These are phyloP conservation scores for Phaseolus lunatus DNA, from an alignment of 306 rosid species.

Conservation along the genomic window DNA sequence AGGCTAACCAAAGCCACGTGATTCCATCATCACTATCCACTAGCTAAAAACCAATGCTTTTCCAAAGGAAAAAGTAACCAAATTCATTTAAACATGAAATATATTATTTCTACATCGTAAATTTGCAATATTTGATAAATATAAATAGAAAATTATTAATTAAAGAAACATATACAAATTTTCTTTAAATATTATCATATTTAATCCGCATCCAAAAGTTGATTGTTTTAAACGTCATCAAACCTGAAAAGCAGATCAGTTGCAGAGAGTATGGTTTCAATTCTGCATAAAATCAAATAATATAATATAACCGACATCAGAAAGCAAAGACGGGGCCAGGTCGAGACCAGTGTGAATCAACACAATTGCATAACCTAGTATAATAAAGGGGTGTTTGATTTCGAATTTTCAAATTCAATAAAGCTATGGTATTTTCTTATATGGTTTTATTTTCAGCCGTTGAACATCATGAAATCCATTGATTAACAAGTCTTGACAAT, in stretches of 20 bases:
- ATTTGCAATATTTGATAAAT: too few species aligned
- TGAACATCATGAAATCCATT: too few species aligned
- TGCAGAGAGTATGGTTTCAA: neutral
- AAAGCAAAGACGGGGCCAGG: neutral
- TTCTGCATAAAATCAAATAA: slow-evolving; percentile 7
- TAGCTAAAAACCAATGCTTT: neutral
- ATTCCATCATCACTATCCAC: neutral
- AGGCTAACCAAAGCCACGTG: neutral
- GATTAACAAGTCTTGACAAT: neutral
- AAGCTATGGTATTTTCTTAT: neutral
- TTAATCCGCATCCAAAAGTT: neutral
- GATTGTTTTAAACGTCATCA: neutral
- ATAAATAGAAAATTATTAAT: too few species aligned
- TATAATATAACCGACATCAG: neutral
- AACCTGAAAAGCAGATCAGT: neutral
- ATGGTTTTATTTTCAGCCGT: neutral
- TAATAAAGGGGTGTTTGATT: neutral
- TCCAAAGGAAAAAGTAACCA: neutral
- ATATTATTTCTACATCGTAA: neutral
- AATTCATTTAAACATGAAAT: neutral
- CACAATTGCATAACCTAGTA: neutral
- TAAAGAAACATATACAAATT: too few species aligned
- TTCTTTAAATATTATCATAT: neutral
- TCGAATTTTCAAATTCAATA: slow-evolving; percentile 6
- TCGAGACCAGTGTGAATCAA: too few species aligned